Evolutionary conservation across 192 early-diverging fungal species (phyloP).

Genomic region (Mortierella antarctica): DNA sequence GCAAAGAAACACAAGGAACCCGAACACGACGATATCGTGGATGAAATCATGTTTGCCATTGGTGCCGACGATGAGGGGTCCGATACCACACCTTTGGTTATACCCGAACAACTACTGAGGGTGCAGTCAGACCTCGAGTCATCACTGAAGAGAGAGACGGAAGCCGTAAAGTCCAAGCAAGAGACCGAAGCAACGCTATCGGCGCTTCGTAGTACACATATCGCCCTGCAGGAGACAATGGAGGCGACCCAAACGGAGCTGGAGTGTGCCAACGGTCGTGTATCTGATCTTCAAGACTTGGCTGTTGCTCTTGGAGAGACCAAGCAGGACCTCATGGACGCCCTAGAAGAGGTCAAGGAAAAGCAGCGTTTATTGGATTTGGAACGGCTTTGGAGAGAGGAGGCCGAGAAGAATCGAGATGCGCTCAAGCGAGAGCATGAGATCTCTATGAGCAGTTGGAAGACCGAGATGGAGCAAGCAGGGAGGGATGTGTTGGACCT

Average conservation of each 20-base stretch:
- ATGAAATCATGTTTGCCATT: too few relatives aligned
- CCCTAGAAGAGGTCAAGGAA: conserved; percentile 30
- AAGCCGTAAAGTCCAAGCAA: not conserved
- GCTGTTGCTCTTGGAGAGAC: not conserved
- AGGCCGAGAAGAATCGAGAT: conserved; percentile 24
- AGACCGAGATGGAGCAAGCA: not conserved
- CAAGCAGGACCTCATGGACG: conserved; percentile 21
- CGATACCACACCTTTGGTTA: not conserved
- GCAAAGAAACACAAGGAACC: not conserved
- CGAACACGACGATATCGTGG: not conserved
- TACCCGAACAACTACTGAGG: not conserved
- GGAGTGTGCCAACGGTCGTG: conserved; percentile 7
- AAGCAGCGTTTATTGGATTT: conserved; percentile 24
- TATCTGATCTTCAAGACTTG: conserved; percentile 8
- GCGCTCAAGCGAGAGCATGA: conserved; percentile 12
- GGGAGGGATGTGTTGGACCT: too few relatives aligned
- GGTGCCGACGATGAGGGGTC: not conserved
- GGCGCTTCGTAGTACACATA: not conserved
- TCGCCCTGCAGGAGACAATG: conserved; percentile 8
- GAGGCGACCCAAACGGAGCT: not conserved
- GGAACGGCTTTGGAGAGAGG: conserved; percentile 31
- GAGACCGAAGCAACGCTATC: conserved; percentile 1
- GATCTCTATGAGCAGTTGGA: not conserved
- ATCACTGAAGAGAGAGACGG: conserved; percentile 1
- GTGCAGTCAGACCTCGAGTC: conserved; percentile 1